Evolutionary conservation across 805 yeast genomes (phyloP).

Genomic region (Henningerozyma blattae): DNA sequence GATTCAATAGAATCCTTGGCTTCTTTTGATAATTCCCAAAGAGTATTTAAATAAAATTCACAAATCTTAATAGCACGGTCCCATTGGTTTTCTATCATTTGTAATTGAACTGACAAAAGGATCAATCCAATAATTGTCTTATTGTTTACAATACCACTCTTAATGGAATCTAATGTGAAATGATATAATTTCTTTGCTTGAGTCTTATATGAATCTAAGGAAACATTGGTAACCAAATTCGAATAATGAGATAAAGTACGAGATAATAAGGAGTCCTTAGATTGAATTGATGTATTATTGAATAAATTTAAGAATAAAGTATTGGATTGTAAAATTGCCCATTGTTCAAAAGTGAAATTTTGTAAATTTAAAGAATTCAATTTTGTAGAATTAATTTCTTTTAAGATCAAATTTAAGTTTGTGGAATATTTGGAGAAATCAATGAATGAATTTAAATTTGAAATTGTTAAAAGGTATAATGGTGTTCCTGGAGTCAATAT

Average conservation of each 20-base stretch:
- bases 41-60: constrained; percentile 12
- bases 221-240: constrained; percentile 12
- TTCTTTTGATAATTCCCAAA: constrained; percentile 1
- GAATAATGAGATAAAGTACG: constrained; percentile 15
- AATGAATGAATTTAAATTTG: constrained; percentile 19
- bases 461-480: constrained; percentile 20
- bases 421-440: constrained; percentile 22
- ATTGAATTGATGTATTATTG: constrained; percentile 13
- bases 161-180: constrained; percentile 9
- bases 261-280: constrained; percentile 11
- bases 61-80: constrained; percentile 20
- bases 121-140: constrained; percentile 15
- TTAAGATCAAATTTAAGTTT: constrained; percentile 21
- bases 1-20: background rate
- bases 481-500: constrained; percentile 14
- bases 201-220: constrained; percentile 17
- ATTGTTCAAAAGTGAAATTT: constrained; percentile 17
- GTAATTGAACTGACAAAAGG: constrained; percentile 18
- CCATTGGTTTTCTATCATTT: constrained; percentile 16
- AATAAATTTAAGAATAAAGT: constrained; percentile 15
- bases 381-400: constrained; percentile 24
- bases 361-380: constrained; percentile 11
- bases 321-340: constrained; percentile 14
- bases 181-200: constrained; percentile 22
- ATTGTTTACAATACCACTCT: constrained; percentile 6